Evolutionary conservation across 2,329 filamentous ascomycete genomes (phyloP).

Genomic region (Claviceps sp.): DNA sequence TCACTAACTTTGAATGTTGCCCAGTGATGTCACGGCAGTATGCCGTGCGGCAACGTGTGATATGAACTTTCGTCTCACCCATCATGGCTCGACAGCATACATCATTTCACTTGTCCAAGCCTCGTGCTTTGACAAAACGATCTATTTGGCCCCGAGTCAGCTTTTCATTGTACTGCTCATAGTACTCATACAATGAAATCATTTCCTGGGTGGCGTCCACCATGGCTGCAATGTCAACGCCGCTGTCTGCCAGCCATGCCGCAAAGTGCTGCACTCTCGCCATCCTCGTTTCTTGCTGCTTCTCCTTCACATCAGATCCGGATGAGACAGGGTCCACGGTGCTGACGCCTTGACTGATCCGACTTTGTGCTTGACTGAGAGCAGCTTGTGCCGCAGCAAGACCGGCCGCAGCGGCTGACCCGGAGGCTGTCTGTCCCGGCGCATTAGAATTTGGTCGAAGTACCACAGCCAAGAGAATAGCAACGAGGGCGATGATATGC

Average conservation of each 20-base stretch:
- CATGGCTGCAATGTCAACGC: conserved; percentile 70
- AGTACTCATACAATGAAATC: conserved; percentile 71
- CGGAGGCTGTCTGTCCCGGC: conserved; percentile 16
- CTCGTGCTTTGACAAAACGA: conserved; percentile 44
- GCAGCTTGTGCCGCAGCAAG: conserved; percentile 37
- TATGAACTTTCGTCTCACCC: too few species aligned
- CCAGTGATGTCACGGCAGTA: too few species aligned
- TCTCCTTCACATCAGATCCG: conserved; percentile 29
- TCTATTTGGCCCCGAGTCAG: conserved; percentile 44
- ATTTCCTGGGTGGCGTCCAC: conserved; percentile 87
- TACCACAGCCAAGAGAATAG: conserved; percentile 73
- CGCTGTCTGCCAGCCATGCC: conserved; percentile 75
- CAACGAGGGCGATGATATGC: conserved; percentile 78
- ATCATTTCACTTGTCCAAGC: conserved; percentile 33
- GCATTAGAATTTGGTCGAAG: conserved; percentile 44
- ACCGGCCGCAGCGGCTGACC: conserved; percentile 23
- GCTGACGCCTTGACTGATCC: conserved; percentile 10
- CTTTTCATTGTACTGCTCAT: conserved; percentile 49
- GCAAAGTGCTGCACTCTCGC: conserved; percentile 54
- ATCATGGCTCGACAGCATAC: background rate
- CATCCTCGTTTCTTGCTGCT: conserved; percentile 40
- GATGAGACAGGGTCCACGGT: conserved; percentile 2
- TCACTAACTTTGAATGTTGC: background rate
- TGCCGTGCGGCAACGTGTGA: too few species aligned
- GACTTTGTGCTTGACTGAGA: conserved; percentile 31